These are phyloP conservation scores for Apiotrichum porosum DNA, from an alignment of 1,284 basidiomycete species.

Conservation along the genomic window DNA sequence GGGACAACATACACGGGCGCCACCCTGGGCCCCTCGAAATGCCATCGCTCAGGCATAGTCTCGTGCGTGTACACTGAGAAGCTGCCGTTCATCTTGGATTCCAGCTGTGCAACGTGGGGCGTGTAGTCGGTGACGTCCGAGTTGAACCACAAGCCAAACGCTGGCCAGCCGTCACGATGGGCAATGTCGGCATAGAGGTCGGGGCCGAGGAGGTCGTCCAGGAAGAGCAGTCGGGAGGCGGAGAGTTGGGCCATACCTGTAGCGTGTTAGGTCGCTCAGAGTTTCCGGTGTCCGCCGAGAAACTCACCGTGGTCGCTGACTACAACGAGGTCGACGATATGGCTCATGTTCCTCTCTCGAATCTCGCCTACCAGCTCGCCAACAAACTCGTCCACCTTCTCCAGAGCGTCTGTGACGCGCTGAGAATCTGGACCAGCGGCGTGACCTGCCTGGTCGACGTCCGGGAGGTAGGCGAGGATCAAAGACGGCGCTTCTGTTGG, in stretches of 20 bases:
- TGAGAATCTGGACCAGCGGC: conserved; percentile 66
- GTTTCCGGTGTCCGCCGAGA: no score
- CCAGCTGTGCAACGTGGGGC: conserved; percentile 54
- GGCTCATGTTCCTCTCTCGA: conserved; percentile 65
- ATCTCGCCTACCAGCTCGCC: conserved; percentile 61
- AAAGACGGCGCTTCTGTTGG: conserved; percentile 66
- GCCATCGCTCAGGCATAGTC: conserved; percentile 74
- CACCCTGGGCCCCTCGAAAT: conserved; percentile 68
- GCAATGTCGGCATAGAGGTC: conserved; percentile 61
- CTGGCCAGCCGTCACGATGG: conserved; percentile 79
- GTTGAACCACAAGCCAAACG: conserved; percentile 72
- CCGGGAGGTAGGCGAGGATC: conserved; percentile 60
- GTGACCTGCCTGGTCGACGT: conserved; percentile 60
- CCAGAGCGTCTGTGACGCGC: conserved; percentile 65
- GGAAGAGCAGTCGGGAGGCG: conserved; percentile 66
- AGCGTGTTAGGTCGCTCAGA: no score
- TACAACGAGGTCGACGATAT: conserved; percentile 81
- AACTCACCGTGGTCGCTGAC: conserved; percentile 77
- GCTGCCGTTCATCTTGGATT: conserved; percentile 56
- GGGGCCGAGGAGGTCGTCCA: conserved; percentile 73
- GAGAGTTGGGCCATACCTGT: conserved; percentile 75
- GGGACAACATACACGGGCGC: conserved; percentile 84
- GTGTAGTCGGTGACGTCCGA: conserved; percentile 53
- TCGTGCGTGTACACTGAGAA: conserved; percentile 74
- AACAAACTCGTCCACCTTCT: conserved; percentile 68